Evolutionary conservation across 2,329 filamentous ascomycete species (phyloP), one percentile per base, ranked within the genome.

Genomic region (Clonostachys sp.): DNA sequence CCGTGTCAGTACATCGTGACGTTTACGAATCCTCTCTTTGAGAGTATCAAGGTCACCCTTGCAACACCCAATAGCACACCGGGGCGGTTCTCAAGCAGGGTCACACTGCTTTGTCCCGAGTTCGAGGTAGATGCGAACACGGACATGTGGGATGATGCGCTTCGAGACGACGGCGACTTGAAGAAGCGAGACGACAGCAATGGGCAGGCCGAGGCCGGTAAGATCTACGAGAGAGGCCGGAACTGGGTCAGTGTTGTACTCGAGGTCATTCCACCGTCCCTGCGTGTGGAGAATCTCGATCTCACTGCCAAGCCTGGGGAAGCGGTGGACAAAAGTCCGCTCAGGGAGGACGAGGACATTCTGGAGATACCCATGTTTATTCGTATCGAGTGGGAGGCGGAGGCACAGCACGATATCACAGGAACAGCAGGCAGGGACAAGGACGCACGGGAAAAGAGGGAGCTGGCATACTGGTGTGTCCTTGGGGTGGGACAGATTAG

Each of bases 191-290:
- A 69, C 58, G 70, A 65, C 50, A 56, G 68, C 57, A 61, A 60
- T 53, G 57, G 71, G 45, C 78, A 82, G 44, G 81, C 88, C 14
- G 91, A 95, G 65, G 89, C 89, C 0, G 94, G 92, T 45, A 97
- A 97, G 68, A 84, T 97, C n/a, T 99, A 90, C 88, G 91, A 96
- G 53, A 81, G 86, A 46, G 92, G 91, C 0, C 78, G 91, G 35
- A 99, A 97, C 64, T 96, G 91, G 89, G 94, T 94, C 14, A 94
- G 86, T 54, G 89, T 99, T 12, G 88, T 96, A 17, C 75, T 99
- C 24, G 94, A 99, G 64, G 86, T 99, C 13, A 81, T 96, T 1
- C 81, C 91, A 2, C 73, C 81, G 1, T 77, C 74, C 41, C 62
- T 84, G 18, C 63, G 65, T 36, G 55, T 70, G 2, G 71, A 73